phyloP scores from a whole-genome alignment of 208 protist species.

The Crithidia mellificae region DNA sequence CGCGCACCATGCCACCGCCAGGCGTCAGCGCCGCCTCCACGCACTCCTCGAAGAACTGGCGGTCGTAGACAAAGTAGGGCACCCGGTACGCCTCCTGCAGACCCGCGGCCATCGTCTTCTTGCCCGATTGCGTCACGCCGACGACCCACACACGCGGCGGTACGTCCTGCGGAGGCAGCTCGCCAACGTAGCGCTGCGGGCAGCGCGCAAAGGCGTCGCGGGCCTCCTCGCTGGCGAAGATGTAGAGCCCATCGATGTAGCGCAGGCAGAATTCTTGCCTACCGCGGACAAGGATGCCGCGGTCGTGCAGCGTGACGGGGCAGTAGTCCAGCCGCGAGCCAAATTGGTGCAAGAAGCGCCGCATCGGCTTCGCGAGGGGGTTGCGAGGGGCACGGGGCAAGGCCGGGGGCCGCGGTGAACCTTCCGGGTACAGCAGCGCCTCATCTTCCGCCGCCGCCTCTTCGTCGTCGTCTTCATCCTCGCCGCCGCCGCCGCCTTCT shows the following conservation, averaged over 20 bases:
- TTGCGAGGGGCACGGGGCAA: conserved; percentile 23
- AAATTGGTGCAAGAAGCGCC: conserved; percentile 81
- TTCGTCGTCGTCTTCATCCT: conserved; percentile 63
- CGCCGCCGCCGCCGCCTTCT: conserved; percentile 50
- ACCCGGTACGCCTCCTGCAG: conserved; percentile 64
- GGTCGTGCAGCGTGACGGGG: conserved; percentile 77
- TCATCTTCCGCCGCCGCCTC: conserved; percentile 63
- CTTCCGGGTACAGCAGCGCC: conserved; percentile 58
- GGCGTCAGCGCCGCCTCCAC: conserved; percentile 62
- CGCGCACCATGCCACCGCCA: conserved; percentile 54
- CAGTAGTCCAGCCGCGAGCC: conserved; percentile 79
- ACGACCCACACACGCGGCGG: conserved; percentile 86
- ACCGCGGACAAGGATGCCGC: conserved; percentile 71
- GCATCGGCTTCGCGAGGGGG: conserved; percentile 48
- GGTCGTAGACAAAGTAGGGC: conserved; percentile 70
- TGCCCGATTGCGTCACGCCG: conserved; percentile 63
- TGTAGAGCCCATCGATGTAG: conserved; percentile 69
- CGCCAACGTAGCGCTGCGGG: conserved; percentile 64
- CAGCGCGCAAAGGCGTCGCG: conserved; percentile 60
- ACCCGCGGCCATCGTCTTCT: conserved; percentile 64
- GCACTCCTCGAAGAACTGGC: conserved; percentile 74
- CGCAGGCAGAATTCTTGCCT: conserved; percentile 55
- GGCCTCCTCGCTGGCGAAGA: conserved; percentile 72
- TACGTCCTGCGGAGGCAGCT: conserved; percentile 38
- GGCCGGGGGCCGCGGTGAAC: conserved; percentile 4